A percentile compares a stretch with the other conserved stretches of the same genome.
Conservation (phyloP, 306 rosid genomes). For the Albizia julibrissin region DNA sequence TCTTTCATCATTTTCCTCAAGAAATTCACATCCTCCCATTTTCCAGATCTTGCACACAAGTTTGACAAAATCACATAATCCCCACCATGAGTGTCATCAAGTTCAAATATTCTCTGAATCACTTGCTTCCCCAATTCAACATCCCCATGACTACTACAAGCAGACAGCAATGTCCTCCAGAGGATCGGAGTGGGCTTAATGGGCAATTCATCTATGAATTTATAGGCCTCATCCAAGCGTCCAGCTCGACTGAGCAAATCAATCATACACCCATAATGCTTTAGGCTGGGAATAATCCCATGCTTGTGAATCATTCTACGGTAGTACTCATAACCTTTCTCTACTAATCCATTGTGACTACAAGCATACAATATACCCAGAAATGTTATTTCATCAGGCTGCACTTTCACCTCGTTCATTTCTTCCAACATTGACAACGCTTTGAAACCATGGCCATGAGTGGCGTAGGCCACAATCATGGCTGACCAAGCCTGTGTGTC, state of each 20-base stretch:
- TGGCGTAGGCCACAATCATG: constrained; percentile 73
- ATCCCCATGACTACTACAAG: constrained; percentile 72
- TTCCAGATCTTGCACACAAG: constrained; percentile 68
- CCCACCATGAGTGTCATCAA: constrained; percentile 85
- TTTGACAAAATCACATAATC: constrained; percentile 85
- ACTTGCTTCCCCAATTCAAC: constrained; percentile 73
- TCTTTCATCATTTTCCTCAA: constrained; percentile 71
- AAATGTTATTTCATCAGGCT: constrained; percentile 78
- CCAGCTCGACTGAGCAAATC: constrained; percentile 89
- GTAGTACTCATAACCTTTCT: constrained; percentile 66
- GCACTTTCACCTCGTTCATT: constrained; percentile 58
- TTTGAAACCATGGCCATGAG: constrained; percentile 67
- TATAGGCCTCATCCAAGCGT: constrained; percentile 63
- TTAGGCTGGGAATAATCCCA: constrained; percentile 63
- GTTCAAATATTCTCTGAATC: constrained; percentile 54
- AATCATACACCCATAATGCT: constrained; percentile 91
- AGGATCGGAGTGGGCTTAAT: constrained; percentile 70
- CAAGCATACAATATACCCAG: constrained; percentile 77
- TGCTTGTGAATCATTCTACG: constrained; percentile 56
- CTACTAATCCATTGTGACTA: constrained; percentile 77
- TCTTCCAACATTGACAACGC: constrained; percentile 65
- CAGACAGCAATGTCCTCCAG: constrained; percentile 77
- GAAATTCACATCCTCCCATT: constrained; percentile 80
- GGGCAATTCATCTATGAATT: constrained; percentile 62
- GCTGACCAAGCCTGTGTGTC: constrained; percentile 89